These are phyloP conservation scores for Pneumocystis wakefieldiae DNA, from an alignment of 1,139 yeast species.

Conservation along the genomic window DNA sequence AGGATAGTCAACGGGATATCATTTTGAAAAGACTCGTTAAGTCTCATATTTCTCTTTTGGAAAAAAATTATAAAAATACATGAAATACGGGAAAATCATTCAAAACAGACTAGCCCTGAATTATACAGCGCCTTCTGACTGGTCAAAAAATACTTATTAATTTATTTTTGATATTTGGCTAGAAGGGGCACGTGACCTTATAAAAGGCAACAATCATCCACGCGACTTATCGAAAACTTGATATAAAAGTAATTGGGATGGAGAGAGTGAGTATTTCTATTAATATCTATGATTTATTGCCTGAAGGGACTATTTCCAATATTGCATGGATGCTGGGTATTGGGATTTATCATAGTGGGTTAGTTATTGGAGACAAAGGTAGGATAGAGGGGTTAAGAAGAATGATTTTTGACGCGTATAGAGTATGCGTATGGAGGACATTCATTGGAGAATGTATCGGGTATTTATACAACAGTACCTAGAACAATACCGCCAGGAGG, in stretches of 20 bases:
- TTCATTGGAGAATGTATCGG: not conserved
- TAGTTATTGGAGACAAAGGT: constrained; percentile 4
- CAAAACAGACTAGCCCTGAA: too few relatives aligned
- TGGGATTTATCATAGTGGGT: constrained; percentile 5
- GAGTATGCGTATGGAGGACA: constrained; percentile 8
- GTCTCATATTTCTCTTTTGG: too few relatives aligned
- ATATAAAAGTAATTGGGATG: not conserved
- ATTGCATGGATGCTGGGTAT: constrained; percentile 5
- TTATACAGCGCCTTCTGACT: too few relatives aligned
- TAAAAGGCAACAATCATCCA: not conserved
- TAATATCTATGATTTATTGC: constrained; percentile 6
- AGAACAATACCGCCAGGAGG: not conserved
- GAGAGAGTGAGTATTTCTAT: not conserved
- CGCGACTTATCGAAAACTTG: not conserved
- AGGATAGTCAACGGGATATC: too few relatives aligned
- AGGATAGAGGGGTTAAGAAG: not conserved
- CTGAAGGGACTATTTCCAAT: not conserved
- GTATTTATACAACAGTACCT: constrained; percentile 3
- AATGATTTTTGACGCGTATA: not conserved
- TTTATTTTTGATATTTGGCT: too few relatives aligned
- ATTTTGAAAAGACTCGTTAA: too few relatives aligned
- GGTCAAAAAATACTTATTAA: too few relatives aligned
- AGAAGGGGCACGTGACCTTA: too few relatives aligned
- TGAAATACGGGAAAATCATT: too few relatives aligned
- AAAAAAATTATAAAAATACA: too few relatives aligned